Base-by-base conservation (phyloP, 2,329 filamentous ascomycete species). In the Boeremia lycopersici region DNA sequence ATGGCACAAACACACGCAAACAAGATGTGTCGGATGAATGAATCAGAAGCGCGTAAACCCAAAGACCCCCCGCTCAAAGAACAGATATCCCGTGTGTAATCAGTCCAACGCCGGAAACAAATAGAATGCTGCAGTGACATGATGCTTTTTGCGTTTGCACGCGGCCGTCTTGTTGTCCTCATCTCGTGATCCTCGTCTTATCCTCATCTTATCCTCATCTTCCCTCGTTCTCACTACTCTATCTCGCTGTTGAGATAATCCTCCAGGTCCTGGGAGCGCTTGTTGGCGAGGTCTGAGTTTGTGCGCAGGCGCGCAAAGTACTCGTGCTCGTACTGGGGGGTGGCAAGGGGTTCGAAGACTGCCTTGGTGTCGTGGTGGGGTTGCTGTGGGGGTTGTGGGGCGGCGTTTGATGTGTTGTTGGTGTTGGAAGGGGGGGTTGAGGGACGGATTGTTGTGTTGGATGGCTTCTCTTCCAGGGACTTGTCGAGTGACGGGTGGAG, bases 361-460 rank as follows among this genome's bases (percentile, higher is more conserved):
- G 53, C 29, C 19, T 51, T 51, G 4, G 53, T 56, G 39, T 51
- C n/a, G 43, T 56, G 53, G 28, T 58, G 43, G 15, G 36, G 23
- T 58, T 35, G 31, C 17, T 25, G 26, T 34, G 34, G 12, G 35
- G 33, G 4, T 12, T 42, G 23, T 5, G 33, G 12, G 7, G 44
- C 15, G 31, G 15, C 26, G 23, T 23, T 25, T 30, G 30, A 7
- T 23, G 42, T 7, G 25, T 10, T 25, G 6, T 29, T 23, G 11
- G 48, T 9, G 5, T 7, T 65, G 6, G 66, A 64, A 12, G 58
- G 33, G 8, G 67, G 61, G 41, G 62, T 68, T 0, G 64, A 62
- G 7, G 69, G 67, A 31, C 72, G 63, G 30, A 72, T 74, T 0
- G 71, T 74, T 8, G 64, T 69, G 39, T 70, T 69, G 2, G 63